Conservation (phyloP, 768 basidiomycete species). For the Tylopilus subfusipes region DNA sequence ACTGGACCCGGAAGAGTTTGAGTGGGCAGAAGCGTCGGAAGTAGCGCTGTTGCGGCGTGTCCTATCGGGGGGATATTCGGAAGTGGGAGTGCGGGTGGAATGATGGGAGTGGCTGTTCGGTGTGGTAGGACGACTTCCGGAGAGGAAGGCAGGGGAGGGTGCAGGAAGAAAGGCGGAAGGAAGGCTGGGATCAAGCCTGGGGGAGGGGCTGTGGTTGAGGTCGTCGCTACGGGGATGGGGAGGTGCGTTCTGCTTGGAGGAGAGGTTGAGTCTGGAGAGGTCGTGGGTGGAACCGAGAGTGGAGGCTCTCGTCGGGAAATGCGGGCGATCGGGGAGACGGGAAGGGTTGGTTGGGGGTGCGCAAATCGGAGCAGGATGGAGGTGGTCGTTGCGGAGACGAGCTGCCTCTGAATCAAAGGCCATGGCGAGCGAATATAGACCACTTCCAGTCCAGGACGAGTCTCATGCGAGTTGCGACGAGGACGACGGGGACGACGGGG, state of each 20-base stretch:
- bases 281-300: conserved; percentile 54
- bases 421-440: conserved; percentile 12
- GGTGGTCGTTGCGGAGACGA: conserved; percentile 28
- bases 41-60: conserved; percentile 43
- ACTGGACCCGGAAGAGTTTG: conserved; percentile 48
- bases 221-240: conserved; percentile 66
- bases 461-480: conserved; percentile 1
- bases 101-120: conserved; percentile 46
- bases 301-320: conserved; percentile 60
- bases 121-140: conserved; percentile 57
- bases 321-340: conserved; percentile 48
- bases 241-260: conserved; percentile 30
- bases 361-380: conserved; percentile 29
- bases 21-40: conserved; percentile 54
- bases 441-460: neutral
- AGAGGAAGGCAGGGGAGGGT: conserved; percentile 45
- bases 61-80: conserved; percentile 49
- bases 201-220: conserved; percentile 48
- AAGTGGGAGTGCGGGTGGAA: conserved; percentile 49
- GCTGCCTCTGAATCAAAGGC: conserved; percentile 29
- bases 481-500: neutral
- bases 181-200: conserved; percentile 12
- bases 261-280: conserved; percentile 46
- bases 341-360: conserved; percentile 35
- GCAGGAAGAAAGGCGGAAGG: conserved; percentile 35